Evolutionary conservation across 306 rosid genomes (phyloP).

Genomic region (Acmispon strigosus): DNA sequence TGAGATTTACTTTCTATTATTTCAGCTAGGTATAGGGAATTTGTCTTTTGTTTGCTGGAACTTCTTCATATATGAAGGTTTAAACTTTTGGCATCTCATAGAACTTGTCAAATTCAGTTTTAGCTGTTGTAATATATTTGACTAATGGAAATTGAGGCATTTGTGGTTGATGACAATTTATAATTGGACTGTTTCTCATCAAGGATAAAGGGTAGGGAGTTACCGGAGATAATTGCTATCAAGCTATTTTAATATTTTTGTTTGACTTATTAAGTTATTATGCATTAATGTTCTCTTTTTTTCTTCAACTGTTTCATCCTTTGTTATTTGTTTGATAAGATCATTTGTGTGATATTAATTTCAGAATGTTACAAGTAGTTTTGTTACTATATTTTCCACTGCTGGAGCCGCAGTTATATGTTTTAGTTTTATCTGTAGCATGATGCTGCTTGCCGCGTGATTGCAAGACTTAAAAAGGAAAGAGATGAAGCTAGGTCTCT

Average conservation of each 20-base stretch:
- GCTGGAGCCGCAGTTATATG: background rate
- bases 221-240: background rate
- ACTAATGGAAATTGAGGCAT: background rate
- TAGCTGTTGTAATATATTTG: background rate
- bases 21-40: background rate
- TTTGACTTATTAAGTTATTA: background rate
- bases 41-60: background rate
- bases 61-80: background rate
- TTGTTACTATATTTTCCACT: background rate
- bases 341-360: background rate
- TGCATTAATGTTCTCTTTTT: background rate
- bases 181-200: background rate
- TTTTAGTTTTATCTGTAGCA: slow-evolving; percentile 49
- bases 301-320: background rate
- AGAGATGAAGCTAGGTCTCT: slow-evolving; percentile 83
- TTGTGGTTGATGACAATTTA: background rate
- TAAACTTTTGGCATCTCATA: background rate
- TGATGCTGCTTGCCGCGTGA: slow-evolving; percentile 98
- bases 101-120: background rate
- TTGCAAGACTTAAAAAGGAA: slow-evolving; percentile 86
- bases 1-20: background rate
- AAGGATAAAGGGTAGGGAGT: background rate
- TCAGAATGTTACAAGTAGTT: background rate
- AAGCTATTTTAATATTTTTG: background rate
- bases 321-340: background rate